These are phyloP conservation scores for Fusarium keratoplasticum DNA, from an alignment of 2,329 filamentous ascomycete genomes.

Conservation along the genomic window DNA sequence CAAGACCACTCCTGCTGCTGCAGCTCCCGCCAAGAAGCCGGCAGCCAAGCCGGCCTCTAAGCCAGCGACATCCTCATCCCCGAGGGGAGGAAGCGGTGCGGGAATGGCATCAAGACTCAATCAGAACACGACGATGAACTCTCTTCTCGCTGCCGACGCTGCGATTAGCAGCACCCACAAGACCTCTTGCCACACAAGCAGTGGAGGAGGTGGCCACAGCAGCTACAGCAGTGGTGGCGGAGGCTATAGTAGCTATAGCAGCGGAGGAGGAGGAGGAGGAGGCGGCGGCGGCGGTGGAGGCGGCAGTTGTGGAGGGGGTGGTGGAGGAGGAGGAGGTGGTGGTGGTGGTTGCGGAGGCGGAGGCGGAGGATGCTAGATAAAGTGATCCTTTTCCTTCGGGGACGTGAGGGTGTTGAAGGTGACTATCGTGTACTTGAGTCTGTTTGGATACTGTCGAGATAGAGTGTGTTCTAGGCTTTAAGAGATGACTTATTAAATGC, in stretches of 20 bases:
- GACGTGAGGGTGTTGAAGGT: not conserved
- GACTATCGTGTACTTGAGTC: not conserved
- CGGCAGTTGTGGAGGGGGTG: not conserved
- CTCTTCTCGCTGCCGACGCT: not conserved
- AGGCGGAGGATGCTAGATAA: not conserved
- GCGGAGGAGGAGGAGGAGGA: slow-evolving; percentile 1
- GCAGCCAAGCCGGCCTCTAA: not conserved
- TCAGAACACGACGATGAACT: not conserved
- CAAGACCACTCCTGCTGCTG: not conserved
- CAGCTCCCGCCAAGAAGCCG: not conserved
- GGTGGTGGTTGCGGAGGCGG: not conserved
- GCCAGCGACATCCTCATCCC: not conserved
- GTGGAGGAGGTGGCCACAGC: not conserved
- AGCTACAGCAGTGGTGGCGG: not conserved
- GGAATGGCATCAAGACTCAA: not conserved
- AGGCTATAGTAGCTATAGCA: not conserved
- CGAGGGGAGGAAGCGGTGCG: not conserved
- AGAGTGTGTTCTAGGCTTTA: not conserved
- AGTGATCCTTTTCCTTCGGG: not conserved
- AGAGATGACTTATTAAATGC: not conserved
- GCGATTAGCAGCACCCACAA: not conserved
- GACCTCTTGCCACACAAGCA: not conserved
- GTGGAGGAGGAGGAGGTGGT: not conserved
- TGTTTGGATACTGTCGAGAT: not conserved
- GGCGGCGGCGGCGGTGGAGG: not conserved